phyloP scores from a whole-genome alignment of 192 early-diverging fungal species.

The Piromyces sp. region DNA sequence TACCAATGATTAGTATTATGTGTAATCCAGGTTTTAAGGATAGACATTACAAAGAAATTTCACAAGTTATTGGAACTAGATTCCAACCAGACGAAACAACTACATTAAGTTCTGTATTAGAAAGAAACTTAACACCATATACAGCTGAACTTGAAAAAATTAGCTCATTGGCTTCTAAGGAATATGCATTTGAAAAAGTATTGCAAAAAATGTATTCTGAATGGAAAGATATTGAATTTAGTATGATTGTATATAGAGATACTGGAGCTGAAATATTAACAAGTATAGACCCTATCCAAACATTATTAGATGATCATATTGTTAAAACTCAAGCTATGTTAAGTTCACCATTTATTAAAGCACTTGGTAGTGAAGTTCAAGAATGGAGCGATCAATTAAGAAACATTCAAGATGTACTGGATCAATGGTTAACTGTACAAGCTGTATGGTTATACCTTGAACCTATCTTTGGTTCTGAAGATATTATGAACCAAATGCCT shows the following conservation, averaged over 20 bases:
- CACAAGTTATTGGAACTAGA: constrained; percentile 30
- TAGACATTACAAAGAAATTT: constrained; percentile 41
- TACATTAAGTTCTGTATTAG: constrained; percentile 22
- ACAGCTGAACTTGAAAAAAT: constrained; percentile 33
- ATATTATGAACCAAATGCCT: constrained; percentile 48
- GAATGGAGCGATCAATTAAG: constrained; percentile 28
- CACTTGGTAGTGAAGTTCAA: constrained; percentile 34
- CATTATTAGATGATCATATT: constrained; percentile 43
- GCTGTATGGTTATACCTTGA: constrained; percentile 43
- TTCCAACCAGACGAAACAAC: constrained; percentile 45
- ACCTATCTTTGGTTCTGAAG: constrained; percentile 42
- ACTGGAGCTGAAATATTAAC: constrained; percentile 39
- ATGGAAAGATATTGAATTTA: constrained; percentile 35
- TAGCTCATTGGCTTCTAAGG: constrained; percentile 31
- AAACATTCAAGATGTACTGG: constrained; percentile 40
- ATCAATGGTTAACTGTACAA: constrained; percentile 45
- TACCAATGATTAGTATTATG: constrained; percentile 32
- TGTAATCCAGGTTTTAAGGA: constrained; percentile 42
- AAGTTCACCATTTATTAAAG: constrained; percentile 41
- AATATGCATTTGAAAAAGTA: constrained; percentile 46
- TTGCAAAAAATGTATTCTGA: constrained; percentile 44
- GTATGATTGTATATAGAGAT: constrained; percentile 32
- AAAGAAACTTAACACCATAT: constrained; percentile 27
- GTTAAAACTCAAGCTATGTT: constrained; percentile 46
- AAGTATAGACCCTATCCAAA: constrained; percentile 33